Evolutionary conservation across 768 basidiomycete genomes (phyloP).

Genomic region (Suillus tomentosus): DNA sequence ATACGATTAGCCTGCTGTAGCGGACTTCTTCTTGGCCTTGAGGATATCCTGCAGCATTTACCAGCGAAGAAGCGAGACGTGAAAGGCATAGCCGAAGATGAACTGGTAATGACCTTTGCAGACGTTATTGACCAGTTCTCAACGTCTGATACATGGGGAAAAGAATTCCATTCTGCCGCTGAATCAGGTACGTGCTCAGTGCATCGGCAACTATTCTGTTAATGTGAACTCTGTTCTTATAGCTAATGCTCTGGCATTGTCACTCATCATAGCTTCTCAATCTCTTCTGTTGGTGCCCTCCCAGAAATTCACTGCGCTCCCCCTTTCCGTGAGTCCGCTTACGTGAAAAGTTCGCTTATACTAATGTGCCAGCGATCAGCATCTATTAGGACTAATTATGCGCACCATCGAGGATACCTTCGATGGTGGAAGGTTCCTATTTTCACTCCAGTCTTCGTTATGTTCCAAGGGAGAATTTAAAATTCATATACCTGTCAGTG

Average conservation of each 20-base stretch:
- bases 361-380: constrained; percentile 13
- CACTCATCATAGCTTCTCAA: constrained; percentile 61
- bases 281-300: constrained; percentile 57
- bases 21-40: constrained; percentile 65
- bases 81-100: constrained; percentile 57
- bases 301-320: constrained; percentile 59
- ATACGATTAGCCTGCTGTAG: constrained; percentile 62
- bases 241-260: constrained; percentile 45
- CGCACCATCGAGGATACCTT: constrained; percentile 59
- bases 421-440: constrained; percentile 55
- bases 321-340: constrained; percentile 47
- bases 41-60: constrained; percentile 46
- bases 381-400: constrained; percentile 37
- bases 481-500: constrained; percentile 22
- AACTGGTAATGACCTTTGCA: constrained; percentile 68
- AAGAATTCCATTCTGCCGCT: constrained; percentile 61
- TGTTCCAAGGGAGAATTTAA: constrained; percentile 22
- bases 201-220: neutral
- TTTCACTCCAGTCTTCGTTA: constrained; percentile 40
- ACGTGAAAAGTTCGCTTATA: constrained; percentile 21
- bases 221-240: constrained; percentile 11
- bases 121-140: constrained; percentile 69
- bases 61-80: constrained; percentile 32
- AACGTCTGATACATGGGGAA: constrained; percentile 56
- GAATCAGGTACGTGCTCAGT: constrained; percentile 38